These are phyloP conservation scores for Pseudocercospora vitis DNA, from an alignment of 2,329 filamentous ascomycete genomes.

Conservation along the genomic window DNA sequence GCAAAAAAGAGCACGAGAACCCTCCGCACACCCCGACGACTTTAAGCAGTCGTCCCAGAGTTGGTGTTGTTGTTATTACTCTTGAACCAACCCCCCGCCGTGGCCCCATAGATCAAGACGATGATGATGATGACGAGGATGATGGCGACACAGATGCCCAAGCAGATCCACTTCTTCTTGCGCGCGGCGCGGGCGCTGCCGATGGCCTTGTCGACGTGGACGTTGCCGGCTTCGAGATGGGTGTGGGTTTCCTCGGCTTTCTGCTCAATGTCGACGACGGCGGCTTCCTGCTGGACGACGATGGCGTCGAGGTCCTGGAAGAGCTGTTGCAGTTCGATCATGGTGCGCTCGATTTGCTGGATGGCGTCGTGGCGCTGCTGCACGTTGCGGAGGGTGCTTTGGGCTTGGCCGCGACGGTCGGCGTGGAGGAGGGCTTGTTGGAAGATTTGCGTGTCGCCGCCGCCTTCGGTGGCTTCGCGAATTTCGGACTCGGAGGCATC, in stretches of 20 bases:
- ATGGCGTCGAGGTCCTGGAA: constrained; percentile 88
- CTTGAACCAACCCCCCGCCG: constrained; percentile 29
- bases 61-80: constrained; percentile 22
- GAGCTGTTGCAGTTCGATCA: constrained; percentile 81
- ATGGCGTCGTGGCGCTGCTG: constrained; percentile 82
- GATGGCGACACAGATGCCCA: constrained; percentile 62
- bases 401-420: constrained; percentile 77
- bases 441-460: constrained; percentile 76
- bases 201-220: constrained; percentile 78
- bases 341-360: constrained; percentile 86
- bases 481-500: constrained; percentile 76
- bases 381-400: constrained; percentile 75
- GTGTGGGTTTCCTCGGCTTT: constrained; percentile 82
- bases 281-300: constrained; percentile 80
- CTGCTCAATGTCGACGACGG: constrained; percentile 77
- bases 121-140: constrained; percentile 43
- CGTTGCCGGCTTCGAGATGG: constrained; percentile 82
- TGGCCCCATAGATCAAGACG: constrained; percentile 38
- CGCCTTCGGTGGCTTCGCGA: constrained; percentile 70
- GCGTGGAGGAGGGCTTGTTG: constrained; percentile 80
- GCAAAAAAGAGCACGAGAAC: too few relatives aligned
- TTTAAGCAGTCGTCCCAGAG: neutral
- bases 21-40: too few relatives aligned
- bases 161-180: constrained; percentile 96
- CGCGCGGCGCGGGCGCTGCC: constrained; percentile 75